phyloP scores from a whole-genome alignment of 83 land plant species.

The Picea engelmannii region DNA sequence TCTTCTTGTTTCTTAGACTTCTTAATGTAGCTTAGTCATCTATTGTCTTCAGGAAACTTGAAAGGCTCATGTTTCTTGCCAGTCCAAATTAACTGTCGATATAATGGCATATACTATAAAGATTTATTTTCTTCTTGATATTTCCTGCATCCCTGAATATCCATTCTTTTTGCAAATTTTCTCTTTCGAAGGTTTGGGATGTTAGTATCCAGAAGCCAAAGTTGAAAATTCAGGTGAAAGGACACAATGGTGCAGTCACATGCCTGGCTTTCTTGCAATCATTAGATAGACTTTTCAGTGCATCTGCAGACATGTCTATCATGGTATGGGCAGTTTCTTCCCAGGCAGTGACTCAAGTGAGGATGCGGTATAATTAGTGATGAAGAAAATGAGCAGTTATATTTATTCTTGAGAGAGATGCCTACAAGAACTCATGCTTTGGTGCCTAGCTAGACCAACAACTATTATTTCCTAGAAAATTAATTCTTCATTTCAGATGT shows the following conservation, averaged over 20 bases:
- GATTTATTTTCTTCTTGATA: background rate
- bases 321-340: no score
- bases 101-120: background rate
- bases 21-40: slow-evolving; percentile 5
- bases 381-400: background rate
- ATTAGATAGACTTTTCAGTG: no score
- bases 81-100: background rate
- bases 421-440: background rate
- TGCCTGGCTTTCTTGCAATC: no score
- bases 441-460: background rate
- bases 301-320: no score
- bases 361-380: background rate
- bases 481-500: background rate
- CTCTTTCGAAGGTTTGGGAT: slow-evolving; percentile 16
- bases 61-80: background rate
- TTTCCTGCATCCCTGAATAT: background rate
- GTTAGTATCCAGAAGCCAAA: slow-evolving; percentile 1
- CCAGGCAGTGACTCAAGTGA: background rate
- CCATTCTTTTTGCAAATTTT: slow-evolving; percentile 7
- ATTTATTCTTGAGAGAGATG: background rate
- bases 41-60: background rate
- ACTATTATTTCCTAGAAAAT: background rate
- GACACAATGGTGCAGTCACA: slow-evolving; percentile 11
- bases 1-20: background rate
- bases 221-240: slow-evolving; percentile 12